These are phyloP conservation scores for Erodium chrysanthum DNA, from an alignment of 441 rosid genomes.

Conservation along the genomic window DNA sequence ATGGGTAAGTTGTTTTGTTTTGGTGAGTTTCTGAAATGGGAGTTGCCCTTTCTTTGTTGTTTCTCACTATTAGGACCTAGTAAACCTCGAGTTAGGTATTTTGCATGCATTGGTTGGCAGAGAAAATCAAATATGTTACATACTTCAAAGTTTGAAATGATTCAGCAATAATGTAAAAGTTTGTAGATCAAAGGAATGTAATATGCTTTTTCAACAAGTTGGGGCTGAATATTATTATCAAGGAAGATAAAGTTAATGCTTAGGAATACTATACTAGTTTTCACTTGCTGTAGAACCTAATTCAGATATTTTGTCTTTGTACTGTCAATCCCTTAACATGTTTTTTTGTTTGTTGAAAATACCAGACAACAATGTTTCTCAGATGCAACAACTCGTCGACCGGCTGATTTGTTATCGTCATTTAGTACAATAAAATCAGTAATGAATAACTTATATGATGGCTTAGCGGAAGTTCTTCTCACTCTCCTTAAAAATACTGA, in stretches of 20 bases:
- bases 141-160: too few species aligned
- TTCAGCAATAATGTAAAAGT: too few species aligned
- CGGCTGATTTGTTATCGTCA: conserved; percentile 71
- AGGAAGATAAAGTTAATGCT: neutral
- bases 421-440: conserved; percentile 71
- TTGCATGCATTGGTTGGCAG: too few species aligned
- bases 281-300: neutral
- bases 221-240: neutral
- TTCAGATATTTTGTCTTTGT: neutral
- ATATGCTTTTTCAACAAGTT: neutral
- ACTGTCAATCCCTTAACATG: neutral
- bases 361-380: conserved; percentile 91
- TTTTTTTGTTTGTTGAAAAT: conserved; percentile 20
- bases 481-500: conserved; percentile 56
- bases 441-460: conserved; percentile 57
- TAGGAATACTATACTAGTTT: neutral
- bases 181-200: neutral
- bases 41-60: too few species aligned
- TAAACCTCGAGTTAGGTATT: too few species aligned
- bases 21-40: too few species aligned
- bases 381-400: conserved; percentile 64
- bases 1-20: too few species aligned
- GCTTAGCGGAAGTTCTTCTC: conserved; percentile 58
- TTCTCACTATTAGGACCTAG: too few species aligned
- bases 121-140: too few species aligned